Evolutionary conservation across 1,284 basidiomycete species (phyloP).

Genomic region (Pyrrhoderma lamaoense): DNA sequence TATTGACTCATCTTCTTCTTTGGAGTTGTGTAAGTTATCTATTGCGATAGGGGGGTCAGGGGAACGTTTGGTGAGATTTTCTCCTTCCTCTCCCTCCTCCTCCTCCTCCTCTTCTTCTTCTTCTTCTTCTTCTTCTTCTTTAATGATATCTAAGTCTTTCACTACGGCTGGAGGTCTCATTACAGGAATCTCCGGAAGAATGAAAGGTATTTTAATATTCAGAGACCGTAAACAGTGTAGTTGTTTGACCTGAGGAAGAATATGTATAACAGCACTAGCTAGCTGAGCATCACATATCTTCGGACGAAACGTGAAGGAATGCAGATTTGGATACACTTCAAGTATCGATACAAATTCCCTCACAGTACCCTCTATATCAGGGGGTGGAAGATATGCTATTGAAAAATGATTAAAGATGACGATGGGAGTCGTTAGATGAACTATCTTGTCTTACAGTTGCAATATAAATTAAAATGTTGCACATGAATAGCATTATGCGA

Average conservation of each 20-base stretch:
- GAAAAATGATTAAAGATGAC: not conserved
- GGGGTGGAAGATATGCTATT: not conserved
- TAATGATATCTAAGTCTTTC: not conserved
- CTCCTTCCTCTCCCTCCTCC: too few relatives aligned
- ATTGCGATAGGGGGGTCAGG: too few relatives aligned
- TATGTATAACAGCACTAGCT: not conserved
- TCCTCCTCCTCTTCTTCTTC: not conserved
- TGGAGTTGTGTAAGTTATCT: too few relatives aligned
- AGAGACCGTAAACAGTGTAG: not conserved
- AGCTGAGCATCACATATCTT: not conserved
- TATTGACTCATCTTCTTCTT: not conserved
- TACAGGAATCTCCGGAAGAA: not conserved
- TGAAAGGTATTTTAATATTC: constrained; percentile 4
- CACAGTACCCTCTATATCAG: not conserved
- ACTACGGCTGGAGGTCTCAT: not conserved
- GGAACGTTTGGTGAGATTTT: too few relatives aligned
- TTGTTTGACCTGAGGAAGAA: not conserved
- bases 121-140: constrained; percentile 6
- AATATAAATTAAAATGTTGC: constrained; percentile 6
- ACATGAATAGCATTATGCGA: constrained; percentile 3
- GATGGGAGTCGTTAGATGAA: not conserved
- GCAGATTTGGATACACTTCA: constrained; percentile 2
- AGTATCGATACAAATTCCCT: not conserved
- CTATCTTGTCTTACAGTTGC: not conserved
- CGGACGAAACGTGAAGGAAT: constrained; percentile 4